These are phyloP conservation scores for Neofusicoccum laricinum DNA, from an alignment of 2,329 filamentous ascomycete species.

Conservation along the genomic window DNA sequence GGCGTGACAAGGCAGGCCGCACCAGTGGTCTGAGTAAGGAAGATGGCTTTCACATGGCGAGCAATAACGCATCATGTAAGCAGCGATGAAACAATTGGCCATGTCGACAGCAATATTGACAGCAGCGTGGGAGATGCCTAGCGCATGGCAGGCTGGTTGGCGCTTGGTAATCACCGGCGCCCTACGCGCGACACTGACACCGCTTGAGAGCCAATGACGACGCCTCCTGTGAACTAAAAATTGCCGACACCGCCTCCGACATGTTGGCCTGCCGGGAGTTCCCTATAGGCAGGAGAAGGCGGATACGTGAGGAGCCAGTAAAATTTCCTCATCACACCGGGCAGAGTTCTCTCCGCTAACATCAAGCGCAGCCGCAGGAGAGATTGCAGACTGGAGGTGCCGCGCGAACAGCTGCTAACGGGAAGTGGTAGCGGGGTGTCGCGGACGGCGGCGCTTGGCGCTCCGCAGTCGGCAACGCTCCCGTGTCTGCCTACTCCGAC, in stretches of 20 bases:
- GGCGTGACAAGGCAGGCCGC: too few relatives aligned
- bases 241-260: too few relatives aligned
- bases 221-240: background rate
- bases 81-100: background rate
- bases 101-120: background rate
- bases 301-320: background rate
- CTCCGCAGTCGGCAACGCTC: background rate
- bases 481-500: background rate
- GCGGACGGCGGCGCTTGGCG: background rate
- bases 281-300: background rate
- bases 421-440: background rate
- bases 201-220: background rate
- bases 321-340: background rate
- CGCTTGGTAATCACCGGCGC: background rate
- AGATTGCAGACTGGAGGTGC: too few relatives aligned
- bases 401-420: background rate
- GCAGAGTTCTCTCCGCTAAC: background rate
- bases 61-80: background rate
- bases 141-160: too few relatives aligned
- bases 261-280: background rate
- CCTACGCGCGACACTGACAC: background rate
- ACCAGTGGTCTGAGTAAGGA: too few relatives aligned
- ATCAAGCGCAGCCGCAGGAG: background rate
- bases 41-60: background rate
- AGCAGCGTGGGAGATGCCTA: background rate